Base-by-base conservation (phyloP, 106 monocot genomes). In the Hemerocallis citrina region DNA sequence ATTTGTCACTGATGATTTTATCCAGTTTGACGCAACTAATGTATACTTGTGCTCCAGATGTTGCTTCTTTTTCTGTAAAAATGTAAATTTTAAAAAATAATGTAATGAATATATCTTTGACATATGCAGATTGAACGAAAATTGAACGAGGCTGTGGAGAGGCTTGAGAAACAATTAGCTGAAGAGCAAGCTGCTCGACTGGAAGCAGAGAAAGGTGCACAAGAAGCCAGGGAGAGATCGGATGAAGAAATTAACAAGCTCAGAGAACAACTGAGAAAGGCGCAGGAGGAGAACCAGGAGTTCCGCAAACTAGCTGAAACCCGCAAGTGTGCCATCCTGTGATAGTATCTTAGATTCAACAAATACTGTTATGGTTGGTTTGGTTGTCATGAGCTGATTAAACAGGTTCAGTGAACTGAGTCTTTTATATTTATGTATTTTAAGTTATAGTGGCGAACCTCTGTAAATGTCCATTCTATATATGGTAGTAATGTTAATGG, bases 141-240 rank as follows among this genome's bases (percentile, higher is more conserved):
- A 52, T 24, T 75, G 29, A 38, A 65, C 15, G 70, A 57, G 4
- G 67, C 70, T 0, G 47, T 71, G n/a, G 36, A 75, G 40, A 67
- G 52, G 25, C 71, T 81, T 15, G 71, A 81, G 62, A 63, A 68
- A 25, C 80, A 75, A 47, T 64, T 81, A 52, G 75, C 62, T 2
- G 75, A 51, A 31, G 80, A 81, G 35, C 75, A 75, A 25, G 50
- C 61, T 20, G 80, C 75, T 10, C 60, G 80, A 19, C 22, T 71
- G 41, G 57, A 75, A 51, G 75, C 75, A 61, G 80, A 75, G 31
- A 72, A 80, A 62, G 32, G 4, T 14, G 80, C 67, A 19, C 37
- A 41, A 25, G 62, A 62, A 49, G 75, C 75, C 3, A 54, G 66
- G 22, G 21, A 7, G 68, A 68, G 36, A 59, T 75, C 80, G 22